Conservation (phyloP, 805 yeast species). For the Metschnikowia reukaufii region DNA sequence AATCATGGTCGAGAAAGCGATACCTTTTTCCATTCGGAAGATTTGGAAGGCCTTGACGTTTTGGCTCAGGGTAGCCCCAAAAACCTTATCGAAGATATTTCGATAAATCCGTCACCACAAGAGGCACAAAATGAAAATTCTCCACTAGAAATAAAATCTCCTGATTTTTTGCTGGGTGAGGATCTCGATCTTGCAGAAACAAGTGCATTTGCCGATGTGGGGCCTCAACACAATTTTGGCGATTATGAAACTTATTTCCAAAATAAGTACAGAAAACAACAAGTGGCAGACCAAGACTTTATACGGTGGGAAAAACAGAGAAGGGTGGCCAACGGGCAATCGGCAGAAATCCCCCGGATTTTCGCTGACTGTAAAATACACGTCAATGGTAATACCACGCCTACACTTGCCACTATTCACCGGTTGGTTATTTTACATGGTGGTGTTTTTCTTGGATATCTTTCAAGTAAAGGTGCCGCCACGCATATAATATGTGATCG, state of each 20-base stretch:
- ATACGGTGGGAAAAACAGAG: slow-evolving; percentile 49
- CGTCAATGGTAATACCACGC: slow-evolving; percentile 88
- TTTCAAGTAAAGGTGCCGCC: slow-evolving; percentile 68
- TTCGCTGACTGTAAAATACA: slow-evolving; percentile 66
- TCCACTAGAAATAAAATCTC: background rate
- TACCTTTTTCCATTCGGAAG: background rate
- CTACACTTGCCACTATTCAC: slow-evolving; percentile 73
- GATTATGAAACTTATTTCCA: slow-evolving; percentile 66
- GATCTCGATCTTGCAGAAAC: slow-evolving; percentile 19
- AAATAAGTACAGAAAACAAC: slow-evolving; percentile 63
- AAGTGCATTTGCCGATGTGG: slow-evolving; percentile 24
- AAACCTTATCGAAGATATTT: too few relatives aligned
- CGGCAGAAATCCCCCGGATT: slow-evolving; percentile 30
- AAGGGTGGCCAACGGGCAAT: slow-evolving; percentile 18
- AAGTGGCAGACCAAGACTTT: slow-evolving; percentile 51
- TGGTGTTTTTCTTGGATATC: slow-evolving; percentile 68
- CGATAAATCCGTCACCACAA: background rate
- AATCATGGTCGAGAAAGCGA: background rate
- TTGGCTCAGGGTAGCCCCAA: background rate
- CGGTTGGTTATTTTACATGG: slow-evolving; percentile 73
- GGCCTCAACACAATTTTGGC: slow-evolving; percentile 54
- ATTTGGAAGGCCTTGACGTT: background rate
- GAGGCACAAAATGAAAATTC: background rate
- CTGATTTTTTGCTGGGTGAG: background rate
- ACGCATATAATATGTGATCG: slow-evolving; percentile 84